phyloP scores from a whole-genome alignment of 805 yeast genomes.

The Wickerhamiella bombiphila region DNA sequence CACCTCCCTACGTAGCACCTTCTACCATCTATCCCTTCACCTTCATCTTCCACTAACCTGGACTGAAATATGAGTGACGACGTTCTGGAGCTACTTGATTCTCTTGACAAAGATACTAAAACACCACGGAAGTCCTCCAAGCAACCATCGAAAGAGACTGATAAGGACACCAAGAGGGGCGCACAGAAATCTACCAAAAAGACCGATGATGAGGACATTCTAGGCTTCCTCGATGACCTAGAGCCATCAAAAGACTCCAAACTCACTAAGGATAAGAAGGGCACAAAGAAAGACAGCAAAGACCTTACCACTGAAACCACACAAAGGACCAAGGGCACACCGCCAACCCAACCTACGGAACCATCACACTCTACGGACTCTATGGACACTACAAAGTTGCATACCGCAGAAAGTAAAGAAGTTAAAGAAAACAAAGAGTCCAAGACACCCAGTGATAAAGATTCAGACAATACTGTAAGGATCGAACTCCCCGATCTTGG shows the following conservation, averaged over 20 bases:
- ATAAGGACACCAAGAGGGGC: slow-evolving; percentile 11
- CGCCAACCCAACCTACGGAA: neutral
- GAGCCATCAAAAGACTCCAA: slow-evolving; percentile 3
- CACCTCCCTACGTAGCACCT: no score
- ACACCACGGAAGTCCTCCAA: slow-evolving; percentile 14
- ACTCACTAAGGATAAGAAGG: slow-evolving; percentile 1
- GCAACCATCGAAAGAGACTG: slow-evolving; percentile 9
- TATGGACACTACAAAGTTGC: no score
- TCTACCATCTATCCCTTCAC: no score
- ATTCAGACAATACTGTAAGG: neutral
- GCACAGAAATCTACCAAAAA: slow-evolving; percentile 11
- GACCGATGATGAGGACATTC: slow-evolving; percentile 27
- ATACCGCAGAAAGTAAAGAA: no score
- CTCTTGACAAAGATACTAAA: slow-evolving; percentile 21
- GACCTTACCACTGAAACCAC: neutral
- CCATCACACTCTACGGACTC: no score
- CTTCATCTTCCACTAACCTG: no score
- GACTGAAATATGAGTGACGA: slow-evolving; percentile 18
- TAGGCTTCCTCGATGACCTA: slow-evolving; percentile 30
- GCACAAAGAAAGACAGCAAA: neutral
- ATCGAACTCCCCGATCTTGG: neutral
- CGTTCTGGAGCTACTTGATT: slow-evolving; percentile 28
- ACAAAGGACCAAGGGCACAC: neutral
- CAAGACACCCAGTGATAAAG: neutral
- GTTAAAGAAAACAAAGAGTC: neutral